Conservation (phyloP, 2,329 filamentous ascomycete species). For the Bipolaris gigantea region DNA sequence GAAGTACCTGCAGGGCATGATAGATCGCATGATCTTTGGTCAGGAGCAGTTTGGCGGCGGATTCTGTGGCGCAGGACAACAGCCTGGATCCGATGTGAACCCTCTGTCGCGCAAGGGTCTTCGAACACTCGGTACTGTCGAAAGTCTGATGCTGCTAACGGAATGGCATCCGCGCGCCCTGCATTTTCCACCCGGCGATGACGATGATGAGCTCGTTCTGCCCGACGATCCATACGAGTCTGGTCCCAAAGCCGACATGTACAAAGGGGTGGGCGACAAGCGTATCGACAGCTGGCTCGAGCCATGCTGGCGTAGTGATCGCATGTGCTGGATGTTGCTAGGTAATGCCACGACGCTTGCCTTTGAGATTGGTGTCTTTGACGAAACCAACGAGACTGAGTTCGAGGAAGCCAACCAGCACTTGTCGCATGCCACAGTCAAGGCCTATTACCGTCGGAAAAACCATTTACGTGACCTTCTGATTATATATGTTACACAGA, state of each 20-base stretch:
- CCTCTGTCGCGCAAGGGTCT: constrained; percentile 65
- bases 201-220: constrained; percentile 64
- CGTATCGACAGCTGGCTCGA: constrained; percentile 95
- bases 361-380: constrained; percentile 94
- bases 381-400: constrained; percentile 76
- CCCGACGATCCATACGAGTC: constrained; percentile 67
- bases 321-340: constrained; percentile 97
- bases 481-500: constrained; percentile 87
- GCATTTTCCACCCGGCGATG: constrained; percentile 79
- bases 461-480: constrained; percentile 82
- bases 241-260: constrained; percentile 41
- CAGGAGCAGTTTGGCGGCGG: constrained; percentile 94
- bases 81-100: constrained; percentile 68
- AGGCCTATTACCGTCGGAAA: constrained; percentile 74
- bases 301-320: constrained; percentile 85
- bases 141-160: constrained; percentile 89
- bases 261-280: constrained; percentile 72
- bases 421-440: constrained; percentile 61
- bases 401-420: constrained; percentile 48
- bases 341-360: constrained; percentile 87
- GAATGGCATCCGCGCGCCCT: constrained; percentile 96
- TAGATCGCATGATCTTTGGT: constrained; percentile 91
- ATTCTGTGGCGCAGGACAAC: constrained; percentile 72
- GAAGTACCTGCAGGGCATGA: constrained; percentile 92
- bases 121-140: constrained; percentile 87